Conservation (phyloP, 2,329 filamentous ascomycete genomes). For the Diaporthe sp. region DNA sequence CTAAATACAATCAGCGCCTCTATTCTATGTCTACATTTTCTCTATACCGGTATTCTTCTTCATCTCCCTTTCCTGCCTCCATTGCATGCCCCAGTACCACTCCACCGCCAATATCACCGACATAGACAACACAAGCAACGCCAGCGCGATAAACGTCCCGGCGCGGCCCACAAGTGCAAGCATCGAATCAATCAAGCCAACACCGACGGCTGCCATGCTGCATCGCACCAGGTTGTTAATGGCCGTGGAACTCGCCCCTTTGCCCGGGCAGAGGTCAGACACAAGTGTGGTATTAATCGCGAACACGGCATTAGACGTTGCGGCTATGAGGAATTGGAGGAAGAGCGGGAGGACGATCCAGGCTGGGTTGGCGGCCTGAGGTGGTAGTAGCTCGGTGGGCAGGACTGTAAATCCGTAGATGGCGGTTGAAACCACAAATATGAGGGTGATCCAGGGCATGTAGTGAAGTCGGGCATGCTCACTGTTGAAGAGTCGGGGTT, state of each 20-base stretch:
- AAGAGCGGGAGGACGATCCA: conserved; percentile 48
- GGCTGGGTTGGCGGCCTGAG: conserved; percentile 38
- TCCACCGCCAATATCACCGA: conserved; percentile 5
- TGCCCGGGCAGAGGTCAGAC: conserved; percentile 51
- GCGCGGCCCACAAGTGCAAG: conserved; percentile 38
- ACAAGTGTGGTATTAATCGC: conserved; percentile 53
- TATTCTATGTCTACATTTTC: neutral
- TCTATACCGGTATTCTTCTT: neutral
- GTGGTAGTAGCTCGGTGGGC: neutral
- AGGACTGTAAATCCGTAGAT: conserved; percentile 53
- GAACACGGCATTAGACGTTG: conserved; percentile 55
- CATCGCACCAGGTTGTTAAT: conserved; percentile 53
- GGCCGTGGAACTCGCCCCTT: conserved; percentile 51
- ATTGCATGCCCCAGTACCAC: conserved; percentile 31
- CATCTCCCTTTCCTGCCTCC: conserved; percentile 23
- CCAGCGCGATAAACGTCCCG: conserved; percentile 41
- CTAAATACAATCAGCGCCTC: fast-evolving
- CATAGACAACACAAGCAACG: conserved; percentile 32
- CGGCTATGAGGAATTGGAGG: conserved; percentile 54
- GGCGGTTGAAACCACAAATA: conserved; percentile 53
- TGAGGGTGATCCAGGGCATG: conserved; percentile 54
- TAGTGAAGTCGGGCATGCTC: conserved; percentile 56
- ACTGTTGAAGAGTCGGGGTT: neutral
- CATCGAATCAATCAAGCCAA: conserved; percentile 44
- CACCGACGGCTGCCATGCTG: conserved; percentile 49